These are phyloP conservation scores for Asterochloris sp. DNA, from an alignment of 139 green algal genomes.

Conservation along the genomic window DNA sequence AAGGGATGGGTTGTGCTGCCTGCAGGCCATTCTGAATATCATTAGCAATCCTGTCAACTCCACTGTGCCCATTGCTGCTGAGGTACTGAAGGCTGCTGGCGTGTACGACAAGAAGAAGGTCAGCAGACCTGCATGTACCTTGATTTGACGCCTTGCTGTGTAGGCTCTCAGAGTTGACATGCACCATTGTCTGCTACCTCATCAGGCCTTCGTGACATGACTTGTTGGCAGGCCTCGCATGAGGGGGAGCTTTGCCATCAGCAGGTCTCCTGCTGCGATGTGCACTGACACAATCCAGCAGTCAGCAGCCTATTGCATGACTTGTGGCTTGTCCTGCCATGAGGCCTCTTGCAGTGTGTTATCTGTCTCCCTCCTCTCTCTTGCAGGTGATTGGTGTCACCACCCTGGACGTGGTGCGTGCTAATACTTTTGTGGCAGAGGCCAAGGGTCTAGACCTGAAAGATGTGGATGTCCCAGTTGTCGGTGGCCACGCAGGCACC, in stretches of 20 bases:
- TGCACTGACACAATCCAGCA: too few species aligned
- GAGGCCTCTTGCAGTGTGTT: too few species aligned
- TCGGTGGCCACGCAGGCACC: slow-evolving; percentile 94
- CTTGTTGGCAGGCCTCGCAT: too few species aligned
- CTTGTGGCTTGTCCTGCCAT: too few species aligned
- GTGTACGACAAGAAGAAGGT: slow-evolving; percentile 62
- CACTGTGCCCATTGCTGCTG: slow-evolving; percentile 94
- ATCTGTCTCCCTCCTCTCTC: too few species aligned
- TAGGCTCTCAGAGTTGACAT: too few species aligned
- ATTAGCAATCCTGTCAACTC: slow-evolving; percentile 99
- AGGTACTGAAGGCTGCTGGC: slow-evolving; percentile 87
- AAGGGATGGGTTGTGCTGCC: not conserved
- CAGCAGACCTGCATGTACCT: not conserved
- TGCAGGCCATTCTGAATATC: slow-evolving; percentile 66
- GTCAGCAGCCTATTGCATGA: too few species aligned
- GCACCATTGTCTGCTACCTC: too few species aligned
- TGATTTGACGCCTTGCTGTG: not conserved
- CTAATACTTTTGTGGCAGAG: slow-evolving; percentile 72
- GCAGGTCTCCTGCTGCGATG: too few species aligned
- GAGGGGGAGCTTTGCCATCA: too few species aligned
- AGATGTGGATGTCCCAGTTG: slow-evolving; percentile 90
- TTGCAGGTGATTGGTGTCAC: slow-evolving; percentile 57
- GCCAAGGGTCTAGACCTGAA: slow-evolving; percentile 57
- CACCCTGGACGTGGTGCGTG: slow-evolving; percentile 86
- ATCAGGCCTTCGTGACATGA: too few species aligned